These are phyloP conservation scores for Fusarium piperis DNA, from an alignment of 2,329 filamentous ascomycete genomes.

Conservation along the genomic window DNA sequence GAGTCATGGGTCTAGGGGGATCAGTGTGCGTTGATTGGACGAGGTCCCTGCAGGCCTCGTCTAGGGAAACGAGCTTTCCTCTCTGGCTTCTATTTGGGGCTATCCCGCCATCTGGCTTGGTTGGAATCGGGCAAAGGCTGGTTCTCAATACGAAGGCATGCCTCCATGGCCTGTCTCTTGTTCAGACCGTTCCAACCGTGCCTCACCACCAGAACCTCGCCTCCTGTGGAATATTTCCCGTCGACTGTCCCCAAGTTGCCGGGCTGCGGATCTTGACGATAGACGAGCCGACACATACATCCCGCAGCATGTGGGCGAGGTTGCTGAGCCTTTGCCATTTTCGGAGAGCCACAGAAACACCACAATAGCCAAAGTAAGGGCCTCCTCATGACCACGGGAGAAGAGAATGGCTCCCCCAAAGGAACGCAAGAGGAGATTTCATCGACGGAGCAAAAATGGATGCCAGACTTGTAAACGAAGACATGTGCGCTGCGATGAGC, in stretches of 20 bases:
- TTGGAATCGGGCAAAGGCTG: constrained; percentile 42
- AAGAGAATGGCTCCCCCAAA: constrained; percentile 48
- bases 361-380: not conserved
- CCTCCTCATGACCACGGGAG: not conserved
- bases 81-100: constrained; percentile 43
- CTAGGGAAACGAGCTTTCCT: constrained; percentile 44
- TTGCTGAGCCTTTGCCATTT: constrained; percentile 13
- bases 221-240: constrained; percentile 40
- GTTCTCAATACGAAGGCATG: constrained; percentile 41
- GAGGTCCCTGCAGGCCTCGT: constrained; percentile 38
- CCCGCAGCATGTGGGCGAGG: constrained; percentile 34
- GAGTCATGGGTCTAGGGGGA: constrained; percentile 42
- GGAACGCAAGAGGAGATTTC: constrained; percentile 51
- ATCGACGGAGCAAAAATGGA: constrained; percentile 50
- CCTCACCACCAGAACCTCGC: constrained; percentile 29
- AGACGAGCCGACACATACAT: constrained; percentile 29
- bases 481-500: constrained; percentile 58
- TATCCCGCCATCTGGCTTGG: constrained; percentile 40
- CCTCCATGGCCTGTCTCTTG: constrained; percentile 37
- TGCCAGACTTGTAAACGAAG: constrained; percentile 52
- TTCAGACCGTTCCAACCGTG: constrained; percentile 36
- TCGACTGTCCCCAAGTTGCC: constrained; percentile 36
- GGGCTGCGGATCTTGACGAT: constrained; percentile 32
- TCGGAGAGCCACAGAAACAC: constrained; percentile 24
- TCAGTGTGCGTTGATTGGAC: constrained; percentile 36